Evolutionary conservation across 805 yeast species (phyloP), one percentile per base, ranked within the genome.

Genomic region (Zygotorulaspora sp.): DNA sequence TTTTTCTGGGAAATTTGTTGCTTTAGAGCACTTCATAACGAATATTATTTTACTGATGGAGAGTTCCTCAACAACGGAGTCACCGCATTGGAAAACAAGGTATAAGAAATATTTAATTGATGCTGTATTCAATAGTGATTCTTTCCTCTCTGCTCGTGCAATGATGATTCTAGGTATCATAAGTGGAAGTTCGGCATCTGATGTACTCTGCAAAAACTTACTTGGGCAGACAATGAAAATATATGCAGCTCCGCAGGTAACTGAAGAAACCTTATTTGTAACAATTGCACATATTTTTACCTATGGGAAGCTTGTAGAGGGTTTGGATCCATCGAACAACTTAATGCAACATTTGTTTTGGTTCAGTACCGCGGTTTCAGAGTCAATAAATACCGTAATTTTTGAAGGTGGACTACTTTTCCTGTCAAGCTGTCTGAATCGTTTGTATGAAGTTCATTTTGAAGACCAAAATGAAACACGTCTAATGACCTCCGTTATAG

Each of bases 81-180:
- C 70, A 28, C 63, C 70, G 6, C 65, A 71, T 21, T 82, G 87
- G 81, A 68, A 75, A 45, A 64, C 77, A 5, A 71, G 80, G 43
- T 84, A 87, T 83, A 72, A 75, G 43, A 70, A 81, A 24, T 72
- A 74, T 47, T 74, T 81, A 4, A 66, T 79, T 43, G 80, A 77
- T 45, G 72, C 83, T 13, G 78, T 84, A 0, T 78, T 79, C 51
- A 63, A 66, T 31, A 60, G 67, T 3, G 68, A 70, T 17, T 75
- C 85, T 0, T 72, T 79, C 24, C 67, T 83, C 34, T 84, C 83
- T 49, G 74, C 77, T 4, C 68, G 90, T 38, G 84, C 88, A 0
- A 63, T 80, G 44, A 64, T 84, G 45, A 72, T 83, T 5, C 68
- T 84, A 12, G 92, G 95, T 26, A 75, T 81, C 24, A 58, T 86